These are phyloP conservation scores for Mrakia frigida DNA, from an alignment of 768 basidiomycete genomes.

Conservation along the genomic window DNA sequence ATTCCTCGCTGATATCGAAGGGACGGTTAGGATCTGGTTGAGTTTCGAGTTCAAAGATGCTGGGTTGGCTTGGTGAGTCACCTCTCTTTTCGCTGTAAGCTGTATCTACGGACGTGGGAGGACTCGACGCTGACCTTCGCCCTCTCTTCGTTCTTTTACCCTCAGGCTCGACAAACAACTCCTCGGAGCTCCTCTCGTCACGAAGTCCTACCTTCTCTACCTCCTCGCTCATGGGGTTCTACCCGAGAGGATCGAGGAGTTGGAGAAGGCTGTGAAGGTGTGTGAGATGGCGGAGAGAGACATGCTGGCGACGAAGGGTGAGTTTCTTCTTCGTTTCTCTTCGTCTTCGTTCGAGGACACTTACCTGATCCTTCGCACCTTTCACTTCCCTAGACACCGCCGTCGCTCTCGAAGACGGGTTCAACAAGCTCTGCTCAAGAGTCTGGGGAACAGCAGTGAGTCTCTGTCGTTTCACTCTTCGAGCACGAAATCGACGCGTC, in stretches of 20 bases:
- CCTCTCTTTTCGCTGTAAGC: too few species aligned
- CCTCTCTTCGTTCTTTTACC: too few species aligned
- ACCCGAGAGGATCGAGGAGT: background rate
- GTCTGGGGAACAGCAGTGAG: constrained; percentile 16
- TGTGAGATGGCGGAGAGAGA: constrained; percentile 18
- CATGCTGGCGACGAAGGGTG: constrained; percentile 5
- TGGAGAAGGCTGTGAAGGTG: background rate
- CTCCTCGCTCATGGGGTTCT: constrained; percentile 26
- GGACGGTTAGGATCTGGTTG: constrained; percentile 18
- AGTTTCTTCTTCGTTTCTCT: background rate
- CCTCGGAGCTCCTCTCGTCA: constrained; percentile 3
- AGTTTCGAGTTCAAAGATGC: constrained; percentile 1
- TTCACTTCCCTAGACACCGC: background rate
- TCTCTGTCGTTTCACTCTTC: background rate
- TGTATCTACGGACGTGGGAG: too few species aligned
- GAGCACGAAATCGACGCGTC: background rate
- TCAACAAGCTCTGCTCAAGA: constrained; percentile 20
- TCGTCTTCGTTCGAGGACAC: too few species aligned
- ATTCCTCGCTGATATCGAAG: constrained; percentile 8
- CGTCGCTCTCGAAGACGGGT: constrained; percentile 9
- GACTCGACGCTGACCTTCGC: too few species aligned
- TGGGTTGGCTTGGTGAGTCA: constrained; percentile 15
- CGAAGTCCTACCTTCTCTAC: constrained; percentile 23
- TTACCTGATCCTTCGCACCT: background rate
- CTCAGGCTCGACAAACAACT: constrained; percentile 17